These are phyloP conservation scores for Nemania sp. DNA, from an alignment of 2,329 filamentous ascomycete species.

Conservation along the genomic window DNA sequence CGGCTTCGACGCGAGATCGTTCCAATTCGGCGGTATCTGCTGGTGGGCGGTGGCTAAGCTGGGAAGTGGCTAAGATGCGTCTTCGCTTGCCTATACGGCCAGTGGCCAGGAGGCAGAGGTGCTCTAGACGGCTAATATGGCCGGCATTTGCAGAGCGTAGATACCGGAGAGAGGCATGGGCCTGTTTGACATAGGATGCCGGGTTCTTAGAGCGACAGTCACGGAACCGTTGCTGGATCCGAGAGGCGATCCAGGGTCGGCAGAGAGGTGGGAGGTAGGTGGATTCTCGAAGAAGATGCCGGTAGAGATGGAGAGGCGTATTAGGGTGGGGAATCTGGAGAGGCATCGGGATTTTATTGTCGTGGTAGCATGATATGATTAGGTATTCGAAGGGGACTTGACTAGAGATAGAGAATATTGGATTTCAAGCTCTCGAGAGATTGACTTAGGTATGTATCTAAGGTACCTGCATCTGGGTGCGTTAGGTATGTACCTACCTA, in stretches of 20 bases:
- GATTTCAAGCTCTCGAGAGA: too few relatives aligned
- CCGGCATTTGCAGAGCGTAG: slow-evolving; percentile 67
- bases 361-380: neutral
- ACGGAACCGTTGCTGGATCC: slow-evolving; percentile 62
- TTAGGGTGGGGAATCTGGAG: slow-evolving; percentile 52
- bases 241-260: slow-evolving; percentile 57
- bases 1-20: slow-evolving; percentile 11
- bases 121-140: slow-evolving; percentile 59
- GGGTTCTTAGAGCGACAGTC: slow-evolving; percentile 50
- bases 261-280: slow-evolving; percentile 69
- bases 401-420: too few relatives aligned
- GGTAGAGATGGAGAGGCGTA: slow-evolving; percentile 62
- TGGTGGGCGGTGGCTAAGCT: slow-evolving; percentile 56
- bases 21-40: slow-evolving; percentile 58
- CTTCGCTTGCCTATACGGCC: slow-evolving; percentile 65
- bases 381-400: neutral
- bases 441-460: too few relatives aligned
- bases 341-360: slow-evolving; percentile 47
- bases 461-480: neutral
- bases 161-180: slow-evolving; percentile 58
- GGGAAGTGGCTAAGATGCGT: slow-evolving; percentile 58
- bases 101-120: slow-evolving; percentile 63
- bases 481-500: neutral
- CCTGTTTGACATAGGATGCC: slow-evolving; percentile 54
- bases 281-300: slow-evolving; percentile 70